Evolutionary conservation across 139 green algal species (phyloP).

Genomic region (Parachlorella kessleri): DNA sequence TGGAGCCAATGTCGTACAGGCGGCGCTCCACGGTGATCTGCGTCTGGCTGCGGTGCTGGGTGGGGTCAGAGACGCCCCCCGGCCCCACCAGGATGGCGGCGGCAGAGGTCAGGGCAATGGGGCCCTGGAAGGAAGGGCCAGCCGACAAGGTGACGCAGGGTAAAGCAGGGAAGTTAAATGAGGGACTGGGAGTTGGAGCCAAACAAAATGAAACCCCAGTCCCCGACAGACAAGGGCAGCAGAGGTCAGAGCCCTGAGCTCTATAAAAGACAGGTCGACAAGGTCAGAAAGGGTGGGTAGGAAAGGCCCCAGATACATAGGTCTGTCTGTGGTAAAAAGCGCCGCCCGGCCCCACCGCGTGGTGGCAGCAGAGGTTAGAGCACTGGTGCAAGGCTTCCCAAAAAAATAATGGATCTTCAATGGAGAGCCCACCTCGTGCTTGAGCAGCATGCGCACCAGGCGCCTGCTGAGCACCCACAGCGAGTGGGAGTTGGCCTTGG

Average conservation of each 20-base stretch:
- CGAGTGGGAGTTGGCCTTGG: constrained; percentile 38
- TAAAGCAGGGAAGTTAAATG: neutral
- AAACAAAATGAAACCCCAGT: neutral
- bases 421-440: constrained; percentile 9
- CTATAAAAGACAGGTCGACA: too few relatives aligned
- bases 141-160: too few relatives aligned
- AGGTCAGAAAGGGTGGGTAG: too few relatives aligned
- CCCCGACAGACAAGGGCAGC: too few relatives aligned
- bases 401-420: too few relatives aligned
- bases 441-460: constrained; percentile 54
- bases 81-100: constrained; percentile 41
- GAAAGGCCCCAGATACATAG: too few relatives aligned
- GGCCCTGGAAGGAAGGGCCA: constrained; percentile 3
- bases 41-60: constrained; percentile 38
- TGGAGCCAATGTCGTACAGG: constrained; percentile 66
- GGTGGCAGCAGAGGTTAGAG: too few relatives aligned
- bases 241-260: too few relatives aligned
- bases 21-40: constrained; percentile 63
- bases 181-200: neutral
- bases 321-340: too few relatives aligned
- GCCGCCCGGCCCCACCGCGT: too few relatives aligned
- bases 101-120: constrained; percentile 39
- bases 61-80: constrained; percentile 19
- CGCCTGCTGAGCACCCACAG: constrained; percentile 48
- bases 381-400: too few relatives aligned